Evolutionary conservation across 306 rosid species (phyloP), one percentile per base, ranked within the genome.

Genomic region (Alnus glutinosa): DNA sequence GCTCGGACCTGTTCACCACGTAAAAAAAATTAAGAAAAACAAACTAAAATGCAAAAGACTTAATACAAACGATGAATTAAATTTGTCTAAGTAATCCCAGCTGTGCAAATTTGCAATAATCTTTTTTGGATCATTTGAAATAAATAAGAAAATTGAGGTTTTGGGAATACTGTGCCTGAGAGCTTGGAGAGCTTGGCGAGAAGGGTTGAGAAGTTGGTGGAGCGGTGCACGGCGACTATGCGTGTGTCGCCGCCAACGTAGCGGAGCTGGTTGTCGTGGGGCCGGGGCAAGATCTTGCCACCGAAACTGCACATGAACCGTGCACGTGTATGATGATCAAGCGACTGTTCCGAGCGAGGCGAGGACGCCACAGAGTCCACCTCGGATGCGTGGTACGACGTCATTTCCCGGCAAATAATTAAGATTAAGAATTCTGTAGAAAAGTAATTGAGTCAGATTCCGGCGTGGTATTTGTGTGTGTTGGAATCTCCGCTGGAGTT

Each of bases 221-320:
- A 75, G 37, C 99, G 92, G 67, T 90, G 87, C 15, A 90, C 91
- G 58, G 94, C 93, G 74, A 93, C 88, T 5, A 96, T 96, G 16
- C 99, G 88, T 28, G 99, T 96, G 28, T 96, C 99, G 12, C 99
- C 99, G 77, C 99, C 97, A 28, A 93, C 97, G 59, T 96, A 96
- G 0, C 99, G 99, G 80, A 96, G 98, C 80, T 93, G 97, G 75
- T 96, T 93, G 19, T 96, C 99, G 71, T 84, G 92, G 12, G 96
- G 99, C 1, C 99, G 97, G 0, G 96, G 99, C 46, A 91, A 32
- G 83, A 96, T 96, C 77, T 89, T 88, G 75, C 98, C 99, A 79
- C 98, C 98, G 81, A 93, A 96, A 83, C 99, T 96, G 87, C 98
- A 93, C 99, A 96, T 96, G 85, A 96, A 90, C 14, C 98, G 92